Evolutionary conservation across 495 filamentous ascomycete species (phyloP).

Genomic region (Penicillium riverlandense): DNA sequence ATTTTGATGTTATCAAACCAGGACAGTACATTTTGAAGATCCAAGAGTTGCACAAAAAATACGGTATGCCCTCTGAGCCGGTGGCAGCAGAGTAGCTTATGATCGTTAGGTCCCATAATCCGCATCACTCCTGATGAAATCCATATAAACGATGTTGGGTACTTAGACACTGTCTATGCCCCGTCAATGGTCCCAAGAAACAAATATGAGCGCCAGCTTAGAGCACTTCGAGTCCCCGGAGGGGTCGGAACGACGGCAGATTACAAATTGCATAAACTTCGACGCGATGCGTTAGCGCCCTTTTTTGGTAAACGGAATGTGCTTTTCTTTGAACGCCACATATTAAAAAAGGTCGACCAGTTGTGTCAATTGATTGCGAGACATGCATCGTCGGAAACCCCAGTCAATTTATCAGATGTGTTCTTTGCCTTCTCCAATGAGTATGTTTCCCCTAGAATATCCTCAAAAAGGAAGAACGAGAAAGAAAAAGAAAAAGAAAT

Average conservation of each 20-base stretch:
- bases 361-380: constrained; percentile 19
- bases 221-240: constrained; percentile 7
- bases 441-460: constrained; percentile 9
- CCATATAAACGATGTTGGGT: constrained; percentile 24
- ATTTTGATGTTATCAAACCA: constrained; percentile 28
- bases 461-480: neutral
- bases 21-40: constrained; percentile 31
- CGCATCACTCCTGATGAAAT: constrained; percentile 32
- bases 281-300: constrained; percentile 25
- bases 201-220: constrained; percentile 17
- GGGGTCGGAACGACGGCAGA: constrained; percentile 16
- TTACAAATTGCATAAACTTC: constrained; percentile 23
- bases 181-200: constrained; percentile 9
- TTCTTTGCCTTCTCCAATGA: constrained; percentile 28
- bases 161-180: constrained; percentile 22
- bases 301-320: constrained; percentile 32
- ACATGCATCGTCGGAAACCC: constrained; percentile 20
- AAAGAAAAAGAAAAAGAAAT: too few relatives aligned
- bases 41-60: constrained; percentile 29
- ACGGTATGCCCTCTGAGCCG: constrained; percentile 19
- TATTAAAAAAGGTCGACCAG: constrained; percentile 27
- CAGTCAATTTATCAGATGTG: constrained; percentile 32
- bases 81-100: neutral
- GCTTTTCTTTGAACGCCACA: constrained; percentile 18
- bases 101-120: constrained; percentile 26